Evolutionary conservation across 192 early-diverging fungal species (phyloP).

Genomic region (Coemansia sp.): DNA sequence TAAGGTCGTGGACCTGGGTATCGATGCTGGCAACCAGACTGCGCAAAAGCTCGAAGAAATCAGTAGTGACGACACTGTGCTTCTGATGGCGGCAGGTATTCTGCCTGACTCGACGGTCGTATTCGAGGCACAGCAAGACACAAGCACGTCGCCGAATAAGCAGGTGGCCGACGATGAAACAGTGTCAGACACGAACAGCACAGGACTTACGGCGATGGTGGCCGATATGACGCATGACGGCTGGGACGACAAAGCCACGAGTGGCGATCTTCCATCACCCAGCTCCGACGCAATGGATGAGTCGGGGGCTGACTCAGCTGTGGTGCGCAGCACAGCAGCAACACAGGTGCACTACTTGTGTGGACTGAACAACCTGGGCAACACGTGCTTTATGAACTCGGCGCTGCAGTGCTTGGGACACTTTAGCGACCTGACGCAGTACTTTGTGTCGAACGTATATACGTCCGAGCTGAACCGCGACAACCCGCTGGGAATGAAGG

Average conservation of each 20-base stretch:
- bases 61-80: constrained; percentile 1
- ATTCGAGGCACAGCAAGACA: constrained; percentile 8
- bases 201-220: background rate
- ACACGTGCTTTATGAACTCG: constrained; percentile 92
- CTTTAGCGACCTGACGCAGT: constrained; percentile 63
- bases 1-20: background rate
- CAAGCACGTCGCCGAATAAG: background rate
- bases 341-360: constrained; percentile 52
- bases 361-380: constrained; percentile 82
- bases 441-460: constrained; percentile 61
- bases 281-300: constrained; percentile 1
- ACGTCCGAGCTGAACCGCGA: constrained; percentile 65
- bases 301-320: background rate
- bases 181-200: background rate
- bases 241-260: background rate
- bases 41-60: constrained; percentile 2
- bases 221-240: background rate
- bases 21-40: background rate
- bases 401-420: constrained; percentile 87
- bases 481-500: constrained; percentile 75
- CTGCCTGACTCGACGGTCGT: constrained; percentile 20
- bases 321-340: background rate
- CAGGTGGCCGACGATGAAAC: background rate
- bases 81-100: constrained; percentile 15
- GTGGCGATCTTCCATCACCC: background rate